Base-by-base conservation (phyloP, 306 rosid species). In the Lotus japonicus region DNA sequence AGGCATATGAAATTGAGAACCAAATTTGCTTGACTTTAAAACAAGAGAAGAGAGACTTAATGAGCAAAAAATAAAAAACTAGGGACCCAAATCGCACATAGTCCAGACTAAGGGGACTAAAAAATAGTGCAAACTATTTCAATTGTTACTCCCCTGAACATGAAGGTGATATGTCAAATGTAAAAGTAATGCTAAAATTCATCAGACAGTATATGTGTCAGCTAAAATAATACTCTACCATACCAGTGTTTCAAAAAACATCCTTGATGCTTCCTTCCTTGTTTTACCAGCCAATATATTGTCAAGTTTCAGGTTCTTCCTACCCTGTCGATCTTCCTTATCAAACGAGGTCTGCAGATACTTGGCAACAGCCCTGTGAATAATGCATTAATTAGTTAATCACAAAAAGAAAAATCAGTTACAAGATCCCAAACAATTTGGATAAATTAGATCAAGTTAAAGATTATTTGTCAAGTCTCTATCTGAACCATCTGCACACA, bases 311-410 rank as follows among this genome's bases (percentile, higher is more conserved):
- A 91, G 86, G 76, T 77, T 77, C 74, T 78, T 86, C 78, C 82
- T 84, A 58, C 87, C 97, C 35, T 64, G 86, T 62, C 70, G 70
- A 14, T 80, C 72, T 75, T 91, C 97, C 80, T 91, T 89, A 39
- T 87, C 92, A 78, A 95, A 91, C 80, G 80, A 71, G 51, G 75
- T 84, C 80, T 95, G 99, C 58, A 95, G 95, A 82, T 95, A 95
- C 77, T 89, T 95, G 60, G 95, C 96, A 78, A 95, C 99, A 73
- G 95, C 92, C 86, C 99, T 77, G 63, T 6, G 16, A 54, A 64
- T 55, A 78, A 75, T 69, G 21, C 19, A 61, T 14, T 4, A 53
- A 68, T 66, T 39, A 77, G 72, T 17, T 69, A 52, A 53, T 56
- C 44, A 68, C 15, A 36, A n/a, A 31, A 60, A 39, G 12, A 61